Percentiles rank a stretch among this genome's conserved stretches.
These are phyloP conservation scores for Boeremia lycopersici DNA, from an alignment of 2,329 filamentous ascomycete species.

Conservation along the genomic window DNA sequence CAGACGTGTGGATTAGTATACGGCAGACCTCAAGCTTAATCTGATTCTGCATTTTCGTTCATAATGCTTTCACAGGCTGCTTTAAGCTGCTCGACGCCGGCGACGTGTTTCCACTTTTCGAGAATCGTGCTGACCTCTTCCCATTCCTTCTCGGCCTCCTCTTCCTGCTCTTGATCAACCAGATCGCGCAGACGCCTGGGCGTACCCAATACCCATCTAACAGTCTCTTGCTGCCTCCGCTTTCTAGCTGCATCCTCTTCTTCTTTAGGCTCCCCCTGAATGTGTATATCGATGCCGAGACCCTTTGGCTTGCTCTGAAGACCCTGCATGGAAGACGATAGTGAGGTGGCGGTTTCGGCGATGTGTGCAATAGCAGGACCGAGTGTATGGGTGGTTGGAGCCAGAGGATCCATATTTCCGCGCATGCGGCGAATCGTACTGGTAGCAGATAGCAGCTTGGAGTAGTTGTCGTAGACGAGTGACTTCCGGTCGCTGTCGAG, in stretches of 20 bases:
- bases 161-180: conserved; percentile 63
- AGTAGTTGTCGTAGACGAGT: conserved; percentile 97
- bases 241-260: conserved; percentile 39
- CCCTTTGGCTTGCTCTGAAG: conserved; percentile 29
- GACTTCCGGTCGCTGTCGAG: conserved; percentile 97
- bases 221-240: conserved; percentile 60
- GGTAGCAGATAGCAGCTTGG: conserved; percentile 93
- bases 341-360: conserved; percentile 61
- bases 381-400: conserved; percentile 74
- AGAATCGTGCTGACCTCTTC: conserved; percentile 48
- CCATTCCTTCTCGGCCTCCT: conserved; percentile 64
- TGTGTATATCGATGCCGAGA: conserved; percentile 32
- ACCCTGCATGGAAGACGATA: conserved; percentile 49
- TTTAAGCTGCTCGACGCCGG: conserved; percentile 51
- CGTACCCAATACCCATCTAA: conserved; percentile 66
- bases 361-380: conserved; percentile 77
- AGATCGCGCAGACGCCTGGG: conserved; percentile 65
- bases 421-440: conserved; percentile 94
- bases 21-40: conserved; percentile 16
- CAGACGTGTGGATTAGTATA: not conserved
- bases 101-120: conserved; percentile 52
- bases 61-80: conserved; percentile 46
- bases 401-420: conserved; percentile 78
- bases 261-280: conserved; percentile 28
- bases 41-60: conserved; percentile 33